Evolutionary conservation across 1,284 basidiomycete genomes (phyloP).

Genomic region (Ceratobasidium sp.): DNA sequence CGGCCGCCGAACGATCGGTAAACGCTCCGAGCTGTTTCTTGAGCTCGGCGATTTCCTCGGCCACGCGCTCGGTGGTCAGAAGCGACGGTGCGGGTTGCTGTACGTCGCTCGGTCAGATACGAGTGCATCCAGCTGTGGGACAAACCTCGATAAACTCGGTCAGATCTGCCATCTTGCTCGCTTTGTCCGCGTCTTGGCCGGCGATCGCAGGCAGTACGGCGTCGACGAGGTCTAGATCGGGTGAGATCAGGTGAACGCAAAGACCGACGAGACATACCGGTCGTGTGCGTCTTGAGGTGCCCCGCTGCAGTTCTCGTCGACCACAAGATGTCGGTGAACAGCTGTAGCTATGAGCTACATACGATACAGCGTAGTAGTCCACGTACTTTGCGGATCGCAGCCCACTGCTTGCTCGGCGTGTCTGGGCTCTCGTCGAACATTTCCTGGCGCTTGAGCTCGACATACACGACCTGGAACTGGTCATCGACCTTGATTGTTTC

Average conservation of each 20-base stretch:
- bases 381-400: not conserved
- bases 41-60: constrained; percentile 9
- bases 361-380: not conserved
- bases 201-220: not conserved
- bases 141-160: constrained; percentile 3
- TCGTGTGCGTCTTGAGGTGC: not conserved
- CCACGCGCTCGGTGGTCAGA: constrained; percentile 9
- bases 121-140: not conserved
- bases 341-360: not conserved
- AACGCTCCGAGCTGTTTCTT: constrained; percentile 10
- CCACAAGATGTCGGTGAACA: constrained; percentile 10
- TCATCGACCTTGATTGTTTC: constrained; percentile 27
- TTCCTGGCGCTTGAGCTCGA: constrained; percentile 12
- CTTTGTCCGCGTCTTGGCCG: not conserved
- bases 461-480: constrained; percentile 16
- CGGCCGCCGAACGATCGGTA: not conserved
- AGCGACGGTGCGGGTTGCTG: not conserved
- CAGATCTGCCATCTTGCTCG: constrained; percentile 1
- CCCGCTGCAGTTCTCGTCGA: not conserved
- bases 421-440: constrained; percentile 17
- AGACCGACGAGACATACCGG: not conserved
- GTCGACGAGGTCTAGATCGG: not conserved
- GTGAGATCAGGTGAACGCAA: not conserved
- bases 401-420: constrained; percentile 14
- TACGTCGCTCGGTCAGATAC: not conserved